Evolutionary conservation across 2,329 filamentous ascomycete genomes (phyloP), one percentile per base, ranked within the genome.

Genomic region (Penicillium aurantiogriseum): DNA sequence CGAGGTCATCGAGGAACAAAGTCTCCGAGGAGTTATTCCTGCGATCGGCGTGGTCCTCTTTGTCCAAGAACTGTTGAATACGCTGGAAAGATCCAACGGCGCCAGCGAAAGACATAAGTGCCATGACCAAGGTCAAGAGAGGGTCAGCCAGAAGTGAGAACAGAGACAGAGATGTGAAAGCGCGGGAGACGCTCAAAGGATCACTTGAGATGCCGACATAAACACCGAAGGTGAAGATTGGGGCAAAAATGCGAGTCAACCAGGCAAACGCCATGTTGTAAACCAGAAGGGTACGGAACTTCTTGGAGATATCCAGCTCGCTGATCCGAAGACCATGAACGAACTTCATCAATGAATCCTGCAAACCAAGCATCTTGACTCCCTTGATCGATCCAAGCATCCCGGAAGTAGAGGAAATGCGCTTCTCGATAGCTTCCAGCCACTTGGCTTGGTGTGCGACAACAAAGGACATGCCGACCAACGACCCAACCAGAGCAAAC

Each of bases 361-460:
- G 77, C 9, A 83, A 63, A 0, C 81, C 81, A 0, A 78, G 73
- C 53, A 83, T 76, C 60, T 82, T 83, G 54, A 83, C 73, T 19
- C 76, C 77, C 61, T 81, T 83, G 71, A 84, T 82, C 19, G 76
- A 78, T 4, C 74, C 75, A 0, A 83, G 70, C 61, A 81, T 78
- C 5, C 75, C 74, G 6, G 78, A 72, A 0, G 81, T 83, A 17
- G 77, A 75, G 6, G 76, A 78, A 21, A 84, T 77, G 3, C 81
- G 77, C 27, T 71, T 71, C 62, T 83, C 75, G 17, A 82, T 80
- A 10, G 80, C 80, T 45, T 78, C 72, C 35, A 83, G 73, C 81
- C 81, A 84, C 17, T 69, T 63, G 6, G 74, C 75, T 56, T 82
- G 80, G 15, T 68, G 67, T 2, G 71, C 58, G 21, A 75, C 72